Conservation (phyloP, 208 protist genomes). For the Wallacemonas sp. region DNA sequence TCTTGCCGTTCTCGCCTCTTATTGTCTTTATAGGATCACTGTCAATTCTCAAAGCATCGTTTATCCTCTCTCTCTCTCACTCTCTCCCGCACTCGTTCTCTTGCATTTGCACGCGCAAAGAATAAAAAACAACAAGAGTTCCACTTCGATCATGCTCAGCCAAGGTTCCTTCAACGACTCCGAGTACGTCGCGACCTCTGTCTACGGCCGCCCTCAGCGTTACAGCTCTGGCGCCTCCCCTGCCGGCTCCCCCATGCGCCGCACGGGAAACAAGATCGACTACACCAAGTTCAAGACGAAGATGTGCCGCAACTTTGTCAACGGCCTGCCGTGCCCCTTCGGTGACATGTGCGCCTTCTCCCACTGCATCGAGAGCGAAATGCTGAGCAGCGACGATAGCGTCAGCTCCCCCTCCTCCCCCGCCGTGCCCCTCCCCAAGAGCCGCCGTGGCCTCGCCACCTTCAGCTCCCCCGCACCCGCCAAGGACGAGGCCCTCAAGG, state of each 20-base stretch:
- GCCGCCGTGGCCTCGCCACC: constrained; percentile 2
- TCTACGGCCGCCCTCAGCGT: constrained; percentile 23
- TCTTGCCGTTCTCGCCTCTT: too few species aligned
- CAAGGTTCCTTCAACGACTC: constrained; percentile 11
- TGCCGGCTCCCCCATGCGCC: constrained; percentile 18
- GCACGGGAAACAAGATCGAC: constrained; percentile 67
- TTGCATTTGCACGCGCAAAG: too few species aligned
- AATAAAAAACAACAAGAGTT: not conserved
- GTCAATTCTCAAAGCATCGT: too few species aligned
- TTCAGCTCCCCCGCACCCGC: constrained; percentile 13
- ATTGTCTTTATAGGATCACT: too few species aligned
- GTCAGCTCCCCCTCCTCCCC: constrained; percentile 21
- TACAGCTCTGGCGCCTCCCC: constrained; percentile 28
- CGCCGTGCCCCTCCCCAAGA: constrained; percentile 8
- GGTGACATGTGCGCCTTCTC: constrained; percentile 87
- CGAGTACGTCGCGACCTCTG: constrained; percentile 20
- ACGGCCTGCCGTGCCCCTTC: constrained; percentile 73
- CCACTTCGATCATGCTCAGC: not conserved
- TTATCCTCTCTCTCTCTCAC: too few species aligned
- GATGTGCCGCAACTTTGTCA: constrained; percentile 82
- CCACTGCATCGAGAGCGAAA: constrained; percentile 55
- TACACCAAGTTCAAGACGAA: constrained; percentile 87
- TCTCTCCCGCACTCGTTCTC: not conserved
- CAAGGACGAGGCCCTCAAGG: constrained; percentile 16
- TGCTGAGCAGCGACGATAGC: constrained; percentile 13